Percentiles rank a stretch among this genome's conserved stretches.
These are phyloP conservation scores for Clavaria fumosa DNA, from an alignment of 768 basidiomycete species.

Conservation along the genomic window DNA sequence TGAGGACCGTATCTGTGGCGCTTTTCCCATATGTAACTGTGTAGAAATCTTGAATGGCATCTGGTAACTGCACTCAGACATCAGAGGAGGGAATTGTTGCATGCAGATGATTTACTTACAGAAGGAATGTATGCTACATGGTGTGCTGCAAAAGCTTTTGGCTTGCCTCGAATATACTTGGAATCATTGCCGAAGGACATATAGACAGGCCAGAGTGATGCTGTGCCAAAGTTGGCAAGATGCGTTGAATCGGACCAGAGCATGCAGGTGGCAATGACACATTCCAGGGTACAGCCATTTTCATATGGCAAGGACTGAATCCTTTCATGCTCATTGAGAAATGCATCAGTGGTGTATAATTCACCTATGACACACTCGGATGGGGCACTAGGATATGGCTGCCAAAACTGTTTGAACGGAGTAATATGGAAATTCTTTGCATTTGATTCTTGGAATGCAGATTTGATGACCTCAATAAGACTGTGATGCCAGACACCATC, in stretches of 20 bases:
- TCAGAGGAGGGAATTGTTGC: neutral
- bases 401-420: slow-evolving; percentile 11
- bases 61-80: slow-evolving; percentile 6
- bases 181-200: slow-evolving; percentile 9
- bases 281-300: slow-evolving; percentile 11
- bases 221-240: slow-evolving; percentile 7
- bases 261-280: slow-evolving; percentile 16
- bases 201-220: slow-evolving; percentile 10
- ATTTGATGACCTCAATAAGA: slow-evolving; percentile 13
- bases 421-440: slow-evolving; percentile 9
- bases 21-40: neutral
- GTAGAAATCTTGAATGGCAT: slow-evolving; percentile 5
- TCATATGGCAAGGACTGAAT: slow-evolving; percentile 8
- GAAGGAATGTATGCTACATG: slow-evolving; percentile 7
- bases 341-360: slow-evolving; percentile 11
- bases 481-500: slow-evolving; percentile 15
- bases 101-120: slow-evolving; percentile 3
- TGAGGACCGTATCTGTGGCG: slow-evolving; percentile 1
- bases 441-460: slow-evolving; percentile 9
- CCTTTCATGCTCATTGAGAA: slow-evolving; percentile 10
- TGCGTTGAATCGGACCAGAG: slow-evolving; percentile 17
- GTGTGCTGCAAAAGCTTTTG: slow-evolving; percentile 11
- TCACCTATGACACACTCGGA: slow-evolving; percentile 7
- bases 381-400: slow-evolving; percentile 4
- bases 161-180: slow-evolving; percentile 10